phyloP scores from a whole-genome alignment of 441 rosid genomes.

The Erodium chrysanthum region DNA sequence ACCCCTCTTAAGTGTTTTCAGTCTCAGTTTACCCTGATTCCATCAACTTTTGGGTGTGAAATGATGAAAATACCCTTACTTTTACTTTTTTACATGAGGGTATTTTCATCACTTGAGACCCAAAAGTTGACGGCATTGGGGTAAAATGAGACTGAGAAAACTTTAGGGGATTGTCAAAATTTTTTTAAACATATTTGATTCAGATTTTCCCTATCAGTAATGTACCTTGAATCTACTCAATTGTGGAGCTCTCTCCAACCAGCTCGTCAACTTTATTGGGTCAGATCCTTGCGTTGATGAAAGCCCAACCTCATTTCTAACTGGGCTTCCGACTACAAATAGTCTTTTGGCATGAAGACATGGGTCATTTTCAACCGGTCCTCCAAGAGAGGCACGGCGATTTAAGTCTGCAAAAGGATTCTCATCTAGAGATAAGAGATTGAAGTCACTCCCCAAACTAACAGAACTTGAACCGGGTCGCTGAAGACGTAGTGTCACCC shows the following conservation, averaged over 20 bases:
- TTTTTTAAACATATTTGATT: too few species aligned
- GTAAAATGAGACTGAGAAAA: too few species aligned
- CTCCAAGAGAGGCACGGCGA: constrained; percentile 82
- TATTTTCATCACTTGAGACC: too few species aligned
- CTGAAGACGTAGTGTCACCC: constrained; percentile 69
- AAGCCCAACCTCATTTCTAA: constrained; percentile 33
- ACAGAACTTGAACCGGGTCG: constrained; percentile 80
- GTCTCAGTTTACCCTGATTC: too few species aligned
- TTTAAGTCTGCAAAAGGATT: constrained; percentile 73
- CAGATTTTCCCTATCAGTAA: too few species aligned
- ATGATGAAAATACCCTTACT: too few species aligned
- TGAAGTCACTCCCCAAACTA: constrained; percentile 56
- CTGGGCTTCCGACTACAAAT: constrained; percentile 56
- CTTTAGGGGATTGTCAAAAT: too few species aligned
- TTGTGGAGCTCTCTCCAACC: constrained; percentile 70
- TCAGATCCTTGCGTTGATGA: constrained; percentile 40
- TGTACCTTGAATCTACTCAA: constrained; percentile 74
- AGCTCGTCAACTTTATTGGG: constrained; percentile 46
- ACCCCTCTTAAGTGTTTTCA: too few species aligned
- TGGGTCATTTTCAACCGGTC: constrained; percentile 51
- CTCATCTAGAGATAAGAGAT: constrained; percentile 69
- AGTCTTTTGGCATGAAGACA: constrained; percentile 87
- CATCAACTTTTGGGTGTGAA: too few species aligned
- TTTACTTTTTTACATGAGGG: too few species aligned
- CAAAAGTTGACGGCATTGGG: too few species aligned